Evolutionary conservation across 768 basidiomycete species (phyloP).

Genomic region (Fistulinella prunicolor): DNA sequence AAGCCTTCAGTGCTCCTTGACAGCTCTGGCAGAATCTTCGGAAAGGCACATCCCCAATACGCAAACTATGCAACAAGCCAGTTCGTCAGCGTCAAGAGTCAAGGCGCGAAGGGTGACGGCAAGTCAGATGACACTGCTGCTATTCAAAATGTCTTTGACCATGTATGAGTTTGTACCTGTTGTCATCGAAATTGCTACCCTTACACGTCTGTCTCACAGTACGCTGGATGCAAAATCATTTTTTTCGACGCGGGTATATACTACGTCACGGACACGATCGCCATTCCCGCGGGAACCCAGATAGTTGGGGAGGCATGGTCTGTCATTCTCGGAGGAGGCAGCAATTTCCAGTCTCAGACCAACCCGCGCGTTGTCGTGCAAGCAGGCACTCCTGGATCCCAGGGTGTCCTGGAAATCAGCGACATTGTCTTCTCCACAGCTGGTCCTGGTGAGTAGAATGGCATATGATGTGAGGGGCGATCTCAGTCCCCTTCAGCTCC

Average conservation of each 20-base stretch:
- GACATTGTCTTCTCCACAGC: slow-evolving; percentile 61
- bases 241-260: slow-evolving; percentile 72
- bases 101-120: slow-evolving; percentile 75
- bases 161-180: slow-evolving; percentile 34
- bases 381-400: slow-evolving; percentile 43
- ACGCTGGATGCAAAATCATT: slow-evolving; percentile 70
- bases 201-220: slow-evolving; percentile 36
- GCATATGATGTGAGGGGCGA: not conserved
- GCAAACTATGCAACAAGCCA: slow-evolving; percentile 53
- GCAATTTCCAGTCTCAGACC: slow-evolving; percentile 37
- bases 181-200: not conserved
- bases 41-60: slow-evolving; percentile 66
- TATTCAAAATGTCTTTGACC: slow-evolving; percentile 53
- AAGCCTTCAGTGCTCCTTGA: slow-evolving; percentile 60
- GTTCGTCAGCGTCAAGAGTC: slow-evolving; percentile 64
- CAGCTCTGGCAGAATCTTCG: slow-evolving; percentile 55
- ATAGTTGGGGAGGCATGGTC: slow-evolving; percentile 54
- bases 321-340: slow-evolving; percentile 43
- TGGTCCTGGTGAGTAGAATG: slow-evolving; percentile 37
- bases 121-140: slow-evolving; percentile 70
- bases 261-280: slow-evolving; percentile 44
- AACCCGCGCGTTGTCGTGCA: slow-evolving; percentile 41
- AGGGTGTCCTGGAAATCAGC: slow-evolving; percentile 57
- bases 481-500: slow-evolving; percentile 26
- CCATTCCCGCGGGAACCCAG: slow-evolving; percentile 45